Percentiles rank a stretch among this genome's conserved stretches.
Conservation (phyloP, 1,284 basidiomycete genomes). For the Spongiforma sp. region DNA sequence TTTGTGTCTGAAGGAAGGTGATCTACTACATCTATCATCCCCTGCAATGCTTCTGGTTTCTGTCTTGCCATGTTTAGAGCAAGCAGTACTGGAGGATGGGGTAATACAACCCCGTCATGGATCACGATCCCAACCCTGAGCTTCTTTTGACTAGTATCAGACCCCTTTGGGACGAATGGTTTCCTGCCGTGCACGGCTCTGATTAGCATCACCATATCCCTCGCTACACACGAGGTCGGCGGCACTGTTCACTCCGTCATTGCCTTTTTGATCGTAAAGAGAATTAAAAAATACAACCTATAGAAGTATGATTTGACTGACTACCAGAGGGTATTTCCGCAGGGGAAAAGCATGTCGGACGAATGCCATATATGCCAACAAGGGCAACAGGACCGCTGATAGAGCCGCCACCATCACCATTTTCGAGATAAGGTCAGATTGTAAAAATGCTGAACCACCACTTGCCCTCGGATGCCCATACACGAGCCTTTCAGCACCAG, state of each 20-base stretch:
- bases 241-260: constrained; percentile 36
- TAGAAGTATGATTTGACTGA: constrained; percentile 38
- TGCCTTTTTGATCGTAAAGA: constrained; percentile 40
- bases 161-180: constrained; percentile 45
- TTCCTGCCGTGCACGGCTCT: constrained; percentile 43
- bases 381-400: constrained; percentile 47
- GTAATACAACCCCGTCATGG: constrained; percentile 51
- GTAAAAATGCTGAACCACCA: constrained; percentile 16
- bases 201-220: constrained; percentile 49
- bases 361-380: constrained; percentile 50
- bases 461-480: constrained; percentile 56
- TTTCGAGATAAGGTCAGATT: constrained; percentile 1
- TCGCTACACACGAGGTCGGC: constrained; percentile 43
- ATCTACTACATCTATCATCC: constrained; percentile 48
- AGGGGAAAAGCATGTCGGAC: constrained; percentile 52
- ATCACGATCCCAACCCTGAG: constrained; percentile 51
- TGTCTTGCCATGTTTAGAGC: constrained; percentile 44
- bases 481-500: constrained; percentile 52
- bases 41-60: constrained; percentile 42
- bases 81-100: constrained; percentile 50
- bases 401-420: constrained; percentile 37
- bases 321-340: constrained; percentile 12
- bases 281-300: constrained; percentile 14
- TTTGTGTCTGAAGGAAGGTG: constrained; percentile 44
- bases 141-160: constrained; percentile 27